Evolutionary conservation across 495 filamentous ascomycete genomes (phyloP).

Genomic region (Talaromyces ruber): DNA sequence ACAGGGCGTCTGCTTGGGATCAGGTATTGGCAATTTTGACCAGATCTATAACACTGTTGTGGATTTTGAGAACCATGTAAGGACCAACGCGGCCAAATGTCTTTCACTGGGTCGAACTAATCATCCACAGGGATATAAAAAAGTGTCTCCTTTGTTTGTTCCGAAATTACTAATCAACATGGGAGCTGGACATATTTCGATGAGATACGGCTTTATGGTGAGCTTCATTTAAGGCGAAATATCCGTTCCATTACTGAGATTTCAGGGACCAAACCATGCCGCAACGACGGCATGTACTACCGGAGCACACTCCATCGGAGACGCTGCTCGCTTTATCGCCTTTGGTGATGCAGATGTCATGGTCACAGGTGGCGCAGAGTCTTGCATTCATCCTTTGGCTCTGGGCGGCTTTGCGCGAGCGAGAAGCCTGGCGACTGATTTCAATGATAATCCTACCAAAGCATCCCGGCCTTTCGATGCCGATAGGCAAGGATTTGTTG

Average conservation of each 20-base stretch:
- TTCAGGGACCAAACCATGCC: slow-evolving; percentile 77
- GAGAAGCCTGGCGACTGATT: slow-evolving; percentile 71
- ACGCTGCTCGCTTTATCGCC: slow-evolving; percentile 83
- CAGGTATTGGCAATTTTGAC: slow-evolving; percentile 89
- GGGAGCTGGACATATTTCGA: slow-evolving; percentile 87
- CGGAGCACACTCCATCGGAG: slow-evolving; percentile 87
- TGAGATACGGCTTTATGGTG: slow-evolving; percentile 79
- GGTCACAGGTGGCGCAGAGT: slow-evolving; percentile 88
- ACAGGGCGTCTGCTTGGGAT: slow-evolving; percentile 85
- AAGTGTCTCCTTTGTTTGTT: slow-evolving; percentile 87
- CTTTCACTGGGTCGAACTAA: not conserved
- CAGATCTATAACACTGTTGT: slow-evolving; percentile 79
- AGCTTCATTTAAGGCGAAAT: not conserved
- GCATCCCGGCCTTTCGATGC: slow-evolving; percentile 84
- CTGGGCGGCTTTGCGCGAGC: slow-evolving; percentile 87
- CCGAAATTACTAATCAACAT: slow-evolving; percentile 90
- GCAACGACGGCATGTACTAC: slow-evolving; percentile 93
- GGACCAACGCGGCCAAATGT: not conserved
- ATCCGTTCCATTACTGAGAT: not conserved
- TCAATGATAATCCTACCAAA: slow-evolving; percentile 62
- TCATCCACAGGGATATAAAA: slow-evolving; percentile 64
- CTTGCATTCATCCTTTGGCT: slow-evolving; percentile 90
- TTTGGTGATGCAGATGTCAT: slow-evolving; percentile 89
- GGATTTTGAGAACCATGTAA: slow-evolving; percentile 64
- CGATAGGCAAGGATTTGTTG: slow-evolving; percentile 78